These are phyloP conservation scores for Henningerozyma blattae DNA, from an alignment of 805 yeast species.

Conservation along the genomic window DNA sequence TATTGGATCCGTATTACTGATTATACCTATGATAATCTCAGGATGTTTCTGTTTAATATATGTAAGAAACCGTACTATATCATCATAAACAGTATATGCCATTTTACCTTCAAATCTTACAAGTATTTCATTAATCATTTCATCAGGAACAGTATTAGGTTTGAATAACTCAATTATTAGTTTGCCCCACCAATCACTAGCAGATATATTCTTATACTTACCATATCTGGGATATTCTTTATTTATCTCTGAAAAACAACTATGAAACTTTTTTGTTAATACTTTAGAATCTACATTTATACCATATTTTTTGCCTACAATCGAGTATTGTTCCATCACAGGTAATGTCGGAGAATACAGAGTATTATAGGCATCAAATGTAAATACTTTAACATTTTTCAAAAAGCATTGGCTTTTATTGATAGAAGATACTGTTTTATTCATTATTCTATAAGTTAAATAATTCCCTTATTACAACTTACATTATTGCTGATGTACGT, in stretches of 20 bases:
- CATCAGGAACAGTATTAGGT: slow-evolving; percentile 22
- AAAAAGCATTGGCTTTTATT: too few relatives aligned
- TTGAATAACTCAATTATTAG: slow-evolving; percentile 34
- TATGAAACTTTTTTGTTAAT: slow-evolving; percentile 20
- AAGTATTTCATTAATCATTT: slow-evolving; percentile 35
- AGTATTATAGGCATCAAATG: slow-evolving; percentile 62
- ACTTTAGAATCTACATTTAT: slow-evolving; percentile 19
- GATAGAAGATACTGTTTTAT: too few relatives aligned
- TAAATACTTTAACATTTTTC: slow-evolving; percentile 27
- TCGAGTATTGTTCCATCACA: slow-evolving; percentile 40
- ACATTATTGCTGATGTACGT: too few relatives aligned
- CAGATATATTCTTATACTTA: slow-evolving; percentile 24
- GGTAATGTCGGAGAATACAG: slow-evolving; percentile 46
- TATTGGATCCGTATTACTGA: slow-evolving; percentile 54
- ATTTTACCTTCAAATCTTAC: slow-evolving; percentile 35
- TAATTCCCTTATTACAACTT: too few relatives aligned
- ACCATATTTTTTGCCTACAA: slow-evolving; percentile 36
- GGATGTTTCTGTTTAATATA: slow-evolving; percentile 20
- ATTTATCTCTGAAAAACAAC: slow-evolving; percentile 27
- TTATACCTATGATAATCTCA: slow-evolving; percentile 31
- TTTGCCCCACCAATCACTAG: slow-evolving; percentile 47
- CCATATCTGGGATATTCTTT: slow-evolving; percentile 52
- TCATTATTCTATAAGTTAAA: too few relatives aligned
- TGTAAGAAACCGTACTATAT: slow-evolving; percentile 36
- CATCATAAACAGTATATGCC: slow-evolving; percentile 44